A percentile compares a stretch with the other conserved stretches of the same genome.
These are phyloP conservation scores for Bisporella sp. DNA, from an alignment of 2,329 filamentous ascomycete genomes.

Conservation along the genomic window DNA sequence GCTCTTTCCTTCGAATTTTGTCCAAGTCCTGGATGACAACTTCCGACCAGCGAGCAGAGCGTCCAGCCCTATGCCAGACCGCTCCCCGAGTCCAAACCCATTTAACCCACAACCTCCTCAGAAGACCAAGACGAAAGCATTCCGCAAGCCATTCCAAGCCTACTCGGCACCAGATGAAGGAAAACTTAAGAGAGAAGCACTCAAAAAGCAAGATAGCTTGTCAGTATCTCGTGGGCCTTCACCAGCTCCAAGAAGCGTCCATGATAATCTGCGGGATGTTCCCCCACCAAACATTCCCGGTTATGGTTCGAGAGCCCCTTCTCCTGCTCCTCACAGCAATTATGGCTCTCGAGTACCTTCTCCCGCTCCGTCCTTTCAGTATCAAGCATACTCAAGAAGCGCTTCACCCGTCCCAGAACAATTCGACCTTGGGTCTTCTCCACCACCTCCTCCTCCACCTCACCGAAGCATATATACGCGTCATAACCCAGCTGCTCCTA, in stretches of 20 bases:
- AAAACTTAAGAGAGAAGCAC: conserved; percentile 42
- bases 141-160: conserved; percentile 60
- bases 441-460: conserved; percentile 78
- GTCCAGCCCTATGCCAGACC: conserved; percentile 40
- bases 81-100: conserved; percentile 25
- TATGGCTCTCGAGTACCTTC: conserved; percentile 25
- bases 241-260: conserved; percentile 17
- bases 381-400: conserved; percentile 29
- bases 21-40: conserved; percentile 77
- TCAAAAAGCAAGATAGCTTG: conserved; percentile 22
- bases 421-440: conserved; percentile 34
- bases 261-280: conserved; percentile 17
- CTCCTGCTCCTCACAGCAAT: conserved; percentile 30
- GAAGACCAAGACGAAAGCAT: conserved; percentile 46
- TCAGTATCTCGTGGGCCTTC: conserved; percentile 18
- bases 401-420: conserved; percentile 30
- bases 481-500: conserved; percentile 29
- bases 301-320: conserved; percentile 30
- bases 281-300: conserved; percentile 22
- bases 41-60: conserved; percentile 69
- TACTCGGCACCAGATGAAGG: conserved; percentile 60
- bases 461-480: conserved; percentile 56
- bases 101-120: conserved; percentile 25
- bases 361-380: conserved; percentile 22
- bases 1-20: conserved; percentile 95